Evolutionary conservation across 2,329 filamentous ascomycete genomes (phyloP).

Genomic region (Hortaea werneckii): DNA sequence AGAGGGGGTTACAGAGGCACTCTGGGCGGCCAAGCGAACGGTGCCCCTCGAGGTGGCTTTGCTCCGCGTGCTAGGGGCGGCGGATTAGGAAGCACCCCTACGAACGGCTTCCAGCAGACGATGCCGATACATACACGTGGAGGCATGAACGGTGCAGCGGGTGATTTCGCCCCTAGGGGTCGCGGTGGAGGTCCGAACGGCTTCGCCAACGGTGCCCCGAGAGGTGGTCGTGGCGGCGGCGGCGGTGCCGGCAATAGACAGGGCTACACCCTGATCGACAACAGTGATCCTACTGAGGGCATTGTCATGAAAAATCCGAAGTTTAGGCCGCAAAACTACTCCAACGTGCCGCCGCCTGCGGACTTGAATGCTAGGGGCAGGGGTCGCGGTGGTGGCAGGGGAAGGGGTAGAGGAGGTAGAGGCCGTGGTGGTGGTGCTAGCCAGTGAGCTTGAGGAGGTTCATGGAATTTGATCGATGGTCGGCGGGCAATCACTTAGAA

Average conservation of each 20-base stretch:
- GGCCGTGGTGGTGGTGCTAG: background rate
- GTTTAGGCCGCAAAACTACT: constrained; percentile 46
- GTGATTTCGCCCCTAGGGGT: constrained; percentile 28
- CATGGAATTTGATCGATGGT: no score
- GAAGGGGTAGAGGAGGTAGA: constrained; percentile 9
- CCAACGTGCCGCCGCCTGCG: constrained; percentile 48
- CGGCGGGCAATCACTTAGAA: no score
- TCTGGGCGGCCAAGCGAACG: constrained; percentile 36
- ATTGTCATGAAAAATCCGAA: constrained; percentile 45
- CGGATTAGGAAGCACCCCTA: constrained; percentile 11
- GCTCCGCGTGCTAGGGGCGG: constrained; percentile 28
- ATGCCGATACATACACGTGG: constrained; percentile 29
- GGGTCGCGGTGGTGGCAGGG: constrained; percentile 11
- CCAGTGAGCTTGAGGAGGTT: no score
- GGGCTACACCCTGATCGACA: constrained; percentile 39
- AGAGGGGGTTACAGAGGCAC: constrained; percentile 50
- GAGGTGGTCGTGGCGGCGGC: constrained; percentile 11
- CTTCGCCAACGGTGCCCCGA: constrained; percentile 8
- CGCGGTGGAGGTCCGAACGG: constrained; percentile 22
- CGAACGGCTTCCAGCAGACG: constrained; percentile 18
- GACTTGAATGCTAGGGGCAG: constrained; percentile 35
- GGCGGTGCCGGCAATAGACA: constrained; percentile 26
- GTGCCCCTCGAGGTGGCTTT: constrained; percentile 19
- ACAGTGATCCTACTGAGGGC: constrained; percentile 42
- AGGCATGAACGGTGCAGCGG: constrained; percentile 18